phyloP scores from a whole-genome alignment of 768 basidiomycete species.

The Agaricus subrufescens region DNA sequence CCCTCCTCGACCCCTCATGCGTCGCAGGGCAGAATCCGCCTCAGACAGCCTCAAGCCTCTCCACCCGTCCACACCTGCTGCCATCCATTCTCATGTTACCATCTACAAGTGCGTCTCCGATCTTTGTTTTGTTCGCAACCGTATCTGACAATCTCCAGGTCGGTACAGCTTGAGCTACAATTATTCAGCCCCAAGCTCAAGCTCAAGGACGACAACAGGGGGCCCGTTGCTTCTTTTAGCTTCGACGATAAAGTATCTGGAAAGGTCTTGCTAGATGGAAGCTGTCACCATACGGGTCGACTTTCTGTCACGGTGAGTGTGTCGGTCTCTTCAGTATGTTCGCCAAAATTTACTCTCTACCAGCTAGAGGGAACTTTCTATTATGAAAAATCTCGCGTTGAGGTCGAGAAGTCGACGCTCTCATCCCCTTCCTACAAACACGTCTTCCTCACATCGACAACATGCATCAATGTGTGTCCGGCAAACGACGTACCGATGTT shows the following conservation, averaged over 20 bases:
- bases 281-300: conserved; percentile 47
- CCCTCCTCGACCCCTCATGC: conserved; percentile 13
- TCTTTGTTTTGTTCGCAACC: not conserved
- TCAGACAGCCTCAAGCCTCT: conserved; percentile 19
- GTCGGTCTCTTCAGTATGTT: not conserved
- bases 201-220: conserved; percentile 26
- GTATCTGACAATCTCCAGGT: conserved; percentile 25
- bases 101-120: conserved; percentile 10
- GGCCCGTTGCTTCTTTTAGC: conserved; percentile 50
- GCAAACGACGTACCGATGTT: conserved; percentile 28
- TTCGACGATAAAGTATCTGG: conserved; percentile 59
- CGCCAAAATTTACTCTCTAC: not conserved
- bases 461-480: conserved; percentile 36
- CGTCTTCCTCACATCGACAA: conserved; percentile 47
- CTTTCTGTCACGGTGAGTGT: conserved; percentile 49
- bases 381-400: conserved; percentile 24
- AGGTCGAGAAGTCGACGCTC: conserved; percentile 15
- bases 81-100: conserved; percentile 14
- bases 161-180: conserved; percentile 53
- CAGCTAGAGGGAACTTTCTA: conserved; percentile 64
- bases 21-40: conserved; percentile 24
- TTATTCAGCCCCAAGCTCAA: conserved; percentile 61
- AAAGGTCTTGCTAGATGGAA: conserved; percentile 51
- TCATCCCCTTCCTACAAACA: conserved; percentile 27
- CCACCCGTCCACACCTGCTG: conserved; percentile 18